A percentile compares a stretch with the other conserved stretches of the same genome.
These are phyloP conservation scores for Iris pallida DNA, from an alignment of 116 monocot species.

Conservation along the genomic window DNA sequence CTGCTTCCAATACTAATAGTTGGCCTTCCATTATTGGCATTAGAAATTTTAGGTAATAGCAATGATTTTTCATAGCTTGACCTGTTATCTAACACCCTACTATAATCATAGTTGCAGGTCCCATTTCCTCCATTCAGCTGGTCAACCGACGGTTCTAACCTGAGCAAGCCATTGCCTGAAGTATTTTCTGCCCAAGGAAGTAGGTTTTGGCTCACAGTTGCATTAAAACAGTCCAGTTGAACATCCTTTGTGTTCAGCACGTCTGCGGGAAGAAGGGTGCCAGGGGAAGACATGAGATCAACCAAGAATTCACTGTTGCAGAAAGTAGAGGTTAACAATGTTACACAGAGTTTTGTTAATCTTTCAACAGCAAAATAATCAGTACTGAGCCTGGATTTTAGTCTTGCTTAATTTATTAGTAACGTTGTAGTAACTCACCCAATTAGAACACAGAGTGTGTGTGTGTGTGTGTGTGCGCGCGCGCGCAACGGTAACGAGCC, in stretches of 20 bases:
- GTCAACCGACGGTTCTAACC: slow-evolving; percentile 6
- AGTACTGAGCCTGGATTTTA: no score
- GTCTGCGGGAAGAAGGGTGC: slow-evolving; percentile 93
- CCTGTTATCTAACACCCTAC: slow-evolving; percentile 17
- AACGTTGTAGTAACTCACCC: no score
- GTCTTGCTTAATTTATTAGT: no score
- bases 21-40: slow-evolving; percentile 19
- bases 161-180: slow-evolving; percentile 15
- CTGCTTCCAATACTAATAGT: slow-evolving; percentile 38
- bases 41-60: slow-evolving; percentile 25
- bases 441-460: no score
- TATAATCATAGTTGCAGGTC: slow-evolving; percentile 14
- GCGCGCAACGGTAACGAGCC: no score
- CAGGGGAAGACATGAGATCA: slow-evolving; percentile 98
- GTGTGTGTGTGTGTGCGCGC: no score
- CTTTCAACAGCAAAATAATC: no score
- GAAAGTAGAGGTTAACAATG: not conserved
- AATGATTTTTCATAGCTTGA: slow-evolving; percentile 31
- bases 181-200: slow-evolving; percentile 16
- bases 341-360: no score
- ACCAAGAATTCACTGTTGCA: slow-evolving; percentile 87
- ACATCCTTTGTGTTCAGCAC: slow-evolving; percentile 57
- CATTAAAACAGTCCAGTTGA: slow-evolving; percentile 33
- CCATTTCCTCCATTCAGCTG: slow-evolving; percentile 15
- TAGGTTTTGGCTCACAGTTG: slow-evolving; percentile 19